These are phyloP conservation scores for Amylostereum chailletii DNA, from an alignment of 1,284 basidiomycete genomes.

Conservation along the genomic window DNA sequence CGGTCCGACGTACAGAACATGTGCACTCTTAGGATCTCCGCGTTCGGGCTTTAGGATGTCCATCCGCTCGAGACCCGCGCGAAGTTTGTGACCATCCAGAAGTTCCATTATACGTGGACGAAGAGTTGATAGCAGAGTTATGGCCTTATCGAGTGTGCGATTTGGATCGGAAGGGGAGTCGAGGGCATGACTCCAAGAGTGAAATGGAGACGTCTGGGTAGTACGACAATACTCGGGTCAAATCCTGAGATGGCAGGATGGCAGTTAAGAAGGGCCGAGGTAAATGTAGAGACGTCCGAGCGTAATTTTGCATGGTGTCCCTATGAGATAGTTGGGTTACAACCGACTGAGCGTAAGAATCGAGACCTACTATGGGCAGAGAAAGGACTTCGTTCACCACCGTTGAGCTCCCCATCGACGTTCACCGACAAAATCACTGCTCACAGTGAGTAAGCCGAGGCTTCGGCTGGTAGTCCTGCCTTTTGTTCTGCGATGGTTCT, in stretches of 20 bases:
- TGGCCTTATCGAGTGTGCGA: conserved; percentile 1
- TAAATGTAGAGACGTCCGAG: conserved; percentile 33
- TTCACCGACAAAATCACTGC: background rate
- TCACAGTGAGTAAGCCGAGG: conserved; percentile 1
- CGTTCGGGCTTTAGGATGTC: conserved; percentile 41
- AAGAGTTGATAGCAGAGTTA: conserved; percentile 4
- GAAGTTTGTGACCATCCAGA: conserved; percentile 17
- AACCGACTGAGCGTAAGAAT: background rate
- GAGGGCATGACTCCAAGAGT: conserved; percentile 67
- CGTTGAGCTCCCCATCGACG: background rate
- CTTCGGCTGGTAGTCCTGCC: background rate
- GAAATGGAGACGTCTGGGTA: conserved; percentile 55
- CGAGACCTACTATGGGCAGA: background rate
- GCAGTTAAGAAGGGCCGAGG: conserved; percentile 28
- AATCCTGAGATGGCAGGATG: conserved; percentile 41
- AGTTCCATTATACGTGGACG: conserved; percentile 4
- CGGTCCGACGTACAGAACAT: conserved; percentile 53
- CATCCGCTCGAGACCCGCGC: conserved; percentile 39
- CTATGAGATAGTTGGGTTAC: conserved; percentile 21
- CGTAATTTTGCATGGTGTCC: conserved; percentile 42
- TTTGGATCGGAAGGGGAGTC: conserved; percentile 2
- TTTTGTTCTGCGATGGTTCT: too few relatives aligned
- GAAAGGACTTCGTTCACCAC: background rate
- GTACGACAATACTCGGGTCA: conserved; percentile 48
- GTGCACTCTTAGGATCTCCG: conserved; percentile 32